These are phyloP conservation scores for Hygrophorus pudorinus DNA, from an alignment of 768 basidiomycete genomes.

Conservation along the genomic window DNA sequence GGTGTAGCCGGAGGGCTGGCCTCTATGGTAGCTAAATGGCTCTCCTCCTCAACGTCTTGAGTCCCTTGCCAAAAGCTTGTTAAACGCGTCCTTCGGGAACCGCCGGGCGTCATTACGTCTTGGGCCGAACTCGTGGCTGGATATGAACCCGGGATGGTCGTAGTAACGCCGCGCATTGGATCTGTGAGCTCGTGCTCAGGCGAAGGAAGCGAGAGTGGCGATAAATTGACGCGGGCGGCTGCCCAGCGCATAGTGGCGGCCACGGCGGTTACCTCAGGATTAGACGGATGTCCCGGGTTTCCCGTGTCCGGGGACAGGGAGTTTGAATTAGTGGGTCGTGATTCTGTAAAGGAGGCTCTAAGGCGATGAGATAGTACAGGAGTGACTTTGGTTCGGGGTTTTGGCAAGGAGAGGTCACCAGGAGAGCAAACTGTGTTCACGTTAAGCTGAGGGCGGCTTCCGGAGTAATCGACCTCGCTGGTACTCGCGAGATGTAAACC, in stretches of 20 bases:
- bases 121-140: conserved; percentile 10
- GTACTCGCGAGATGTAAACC: neutral
- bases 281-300: conserved; percentile 17
- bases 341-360: conserved; percentile 21
- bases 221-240: conserved; percentile 72
- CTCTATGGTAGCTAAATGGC: neutral
- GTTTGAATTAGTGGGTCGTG: neutral
- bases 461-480: neutral
- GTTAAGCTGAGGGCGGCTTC: no score
- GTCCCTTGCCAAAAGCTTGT: conserved; percentile 75
- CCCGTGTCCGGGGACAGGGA: neutral
- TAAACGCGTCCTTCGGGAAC: conserved; percentile 44
- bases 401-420: no score
- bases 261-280: conserved; percentile 49
- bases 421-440: no score
- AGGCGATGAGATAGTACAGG: conserved; percentile 22
- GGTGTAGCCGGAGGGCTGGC: neutral
- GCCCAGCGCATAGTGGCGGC: conserved; percentile 83
- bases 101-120: conserved; percentile 35
- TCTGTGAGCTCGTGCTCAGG: conserved; percentile 90
- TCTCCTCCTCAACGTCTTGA: conserved; percentile 35
- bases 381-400: neutral
- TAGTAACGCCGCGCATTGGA: conserved; percentile 70
- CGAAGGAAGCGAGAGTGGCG: conserved; percentile 79
- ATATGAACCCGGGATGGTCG: conserved; percentile 57